A percentile compares a stretch with the other conserved stretches of the same genome.
Conservation (phyloP, 352 stramenopile species). For the Phytophthora hibernalis region DNA sequence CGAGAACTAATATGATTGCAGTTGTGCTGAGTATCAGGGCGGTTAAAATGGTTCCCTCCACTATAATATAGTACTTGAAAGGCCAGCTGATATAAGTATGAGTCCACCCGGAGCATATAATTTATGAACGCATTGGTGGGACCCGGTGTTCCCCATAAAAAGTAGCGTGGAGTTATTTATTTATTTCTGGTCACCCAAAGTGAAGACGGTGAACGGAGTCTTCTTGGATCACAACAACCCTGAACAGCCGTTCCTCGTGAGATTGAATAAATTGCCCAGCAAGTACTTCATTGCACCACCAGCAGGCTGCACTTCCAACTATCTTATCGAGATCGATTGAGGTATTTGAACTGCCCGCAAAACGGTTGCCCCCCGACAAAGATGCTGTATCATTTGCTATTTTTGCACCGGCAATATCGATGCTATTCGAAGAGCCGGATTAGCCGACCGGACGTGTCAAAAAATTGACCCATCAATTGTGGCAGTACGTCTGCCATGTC, state of each 20-base stretch:
- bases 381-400: conserved; percentile 9
- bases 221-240: conserved; percentile 18
- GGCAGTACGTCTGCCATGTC: conserved; percentile 2
- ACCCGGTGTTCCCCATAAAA: too few relatives aligned
- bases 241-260: conserved; percentile 1
- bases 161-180: too few relatives aligned
- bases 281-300: conserved; percentile 17
- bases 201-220: conserved; percentile 5
- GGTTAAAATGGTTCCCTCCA: too few relatives aligned
- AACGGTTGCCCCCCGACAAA: conserved; percentile 3
- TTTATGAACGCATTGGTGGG: too few relatives aligned
- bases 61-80: too few relatives aligned
- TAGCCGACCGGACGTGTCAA: neutral
- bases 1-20: too few relatives aligned
- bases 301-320: conserved; percentile 10
- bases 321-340: conserved; percentile 19
- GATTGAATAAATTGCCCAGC: conserved; percentile 2
- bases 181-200: too few relatives aligned
- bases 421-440: conserved; percentile 1
- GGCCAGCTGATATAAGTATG: too few relatives aligned
- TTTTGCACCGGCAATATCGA: too few relatives aligned
- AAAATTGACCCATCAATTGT: conserved; percentile 4
- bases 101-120: too few relatives aligned
- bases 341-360: conserved; percentile 14
- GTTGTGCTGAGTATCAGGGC: too few relatives aligned